A percentile compares a stretch with the other conserved stretches of the same genome.
These are phyloP conservation scores for Cadophora luteo-olivacea DNA, from an alignment of 2,329 filamentous ascomycete species.

Conservation along the genomic window DNA sequence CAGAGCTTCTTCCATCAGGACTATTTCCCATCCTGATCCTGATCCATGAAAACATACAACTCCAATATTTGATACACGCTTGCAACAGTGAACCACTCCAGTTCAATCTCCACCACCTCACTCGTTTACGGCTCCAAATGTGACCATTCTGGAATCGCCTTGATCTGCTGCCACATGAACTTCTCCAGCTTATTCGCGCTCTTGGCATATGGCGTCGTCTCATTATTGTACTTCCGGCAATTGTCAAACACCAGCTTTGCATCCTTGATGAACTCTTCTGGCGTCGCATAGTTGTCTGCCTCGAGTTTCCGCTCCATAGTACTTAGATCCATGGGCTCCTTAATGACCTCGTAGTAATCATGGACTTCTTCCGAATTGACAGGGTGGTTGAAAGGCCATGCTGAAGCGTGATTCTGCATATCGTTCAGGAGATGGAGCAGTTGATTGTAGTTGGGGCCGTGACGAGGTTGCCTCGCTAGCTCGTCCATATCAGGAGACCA, in stretches of 20 bases:
- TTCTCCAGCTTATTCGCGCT: slow-evolving; percentile 91
- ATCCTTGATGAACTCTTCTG: slow-evolving; percentile 91
- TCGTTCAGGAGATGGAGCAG: slow-evolving; percentile 92
- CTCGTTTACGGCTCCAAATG: slow-evolving; percentile 45
- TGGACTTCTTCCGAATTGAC: slow-evolving; percentile 95
- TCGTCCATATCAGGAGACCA: slow-evolving; percentile 99
- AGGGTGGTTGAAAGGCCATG: slow-evolving; percentile 93
- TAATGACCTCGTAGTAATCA: slow-evolving; percentile 99
- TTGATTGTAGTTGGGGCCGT: slow-evolving; percentile 95
- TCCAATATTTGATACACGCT: not conserved
- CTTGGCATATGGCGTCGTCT: slow-evolving; percentile 94
- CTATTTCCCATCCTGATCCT: not conserved
- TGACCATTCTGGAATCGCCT: slow-evolving; percentile 92
- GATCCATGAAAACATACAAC: not conserved
- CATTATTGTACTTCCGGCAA: slow-evolving; percentile 95
- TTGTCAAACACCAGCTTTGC: slow-evolving; percentile 92
- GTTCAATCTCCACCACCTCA: not conserved
- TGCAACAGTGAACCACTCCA: not conserved
- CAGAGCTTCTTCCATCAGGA: not conserved
- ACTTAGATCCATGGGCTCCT: slow-evolving; percentile 93
- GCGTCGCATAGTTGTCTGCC: slow-evolving; percentile 87
- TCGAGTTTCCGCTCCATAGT: slow-evolving; percentile 98
- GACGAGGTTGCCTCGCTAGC: slow-evolving; percentile 89
- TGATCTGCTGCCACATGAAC: slow-evolving; percentile 94
- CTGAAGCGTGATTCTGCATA: slow-evolving; percentile 89